A percentile compares a stretch with the other conserved stretches of the same genome.
phyloP scores from a whole-genome alignment of 805 yeast genomes.

The Myxozyma geophila region DNA sequence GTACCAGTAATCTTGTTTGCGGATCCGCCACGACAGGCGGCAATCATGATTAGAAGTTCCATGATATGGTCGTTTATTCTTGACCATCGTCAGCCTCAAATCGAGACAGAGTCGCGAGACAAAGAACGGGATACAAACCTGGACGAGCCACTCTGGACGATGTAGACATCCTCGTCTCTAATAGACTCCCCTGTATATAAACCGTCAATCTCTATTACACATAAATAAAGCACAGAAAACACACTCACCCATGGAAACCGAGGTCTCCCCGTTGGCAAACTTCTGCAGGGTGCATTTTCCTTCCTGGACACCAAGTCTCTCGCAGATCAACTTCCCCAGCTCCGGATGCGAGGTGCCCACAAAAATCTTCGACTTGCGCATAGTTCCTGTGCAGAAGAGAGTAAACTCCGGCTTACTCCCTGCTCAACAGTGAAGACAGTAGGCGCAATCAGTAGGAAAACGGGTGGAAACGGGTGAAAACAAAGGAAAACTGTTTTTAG shows the following conservation, averaged over 20 bases:
- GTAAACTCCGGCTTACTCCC: background rate
- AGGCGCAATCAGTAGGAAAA: background rate
- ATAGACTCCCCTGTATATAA: slow-evolving; percentile 49
- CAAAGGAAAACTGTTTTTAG: too few relatives aligned
- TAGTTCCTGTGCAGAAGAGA: slow-evolving; percentile 41
- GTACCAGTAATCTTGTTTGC: slow-evolving; percentile 83
- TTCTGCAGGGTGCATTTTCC: slow-evolving; percentile 91
- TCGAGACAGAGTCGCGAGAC: background rate
- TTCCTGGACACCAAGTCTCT: slow-evolving; percentile 85
- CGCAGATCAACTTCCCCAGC: slow-evolving; percentile 87
- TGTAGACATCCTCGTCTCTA: slow-evolving; percentile 78
- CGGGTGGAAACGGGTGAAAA: background rate
- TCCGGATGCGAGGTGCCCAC: slow-evolving; percentile 98
- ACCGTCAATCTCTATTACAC: background rate
- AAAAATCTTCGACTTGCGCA: slow-evolving; percentile 97
- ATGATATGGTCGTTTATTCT: slow-evolving; percentile 87
- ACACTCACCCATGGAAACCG: slow-evolving; percentile 84
- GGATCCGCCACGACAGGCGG: slow-evolving; percentile 97
- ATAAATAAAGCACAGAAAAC: background rate
- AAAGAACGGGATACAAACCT: slow-evolving; percentile 9
- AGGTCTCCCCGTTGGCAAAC: slow-evolving; percentile 96
- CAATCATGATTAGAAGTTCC: slow-evolving; percentile 90
- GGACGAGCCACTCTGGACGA: slow-evolving; percentile 40
- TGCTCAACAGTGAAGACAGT: background rate
- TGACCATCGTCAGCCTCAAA: background rate